phyloP scores from a whole-genome alignment of 495 filamentous ascomycete species.

The Friedmanniomyces endolithicus region DNA sequence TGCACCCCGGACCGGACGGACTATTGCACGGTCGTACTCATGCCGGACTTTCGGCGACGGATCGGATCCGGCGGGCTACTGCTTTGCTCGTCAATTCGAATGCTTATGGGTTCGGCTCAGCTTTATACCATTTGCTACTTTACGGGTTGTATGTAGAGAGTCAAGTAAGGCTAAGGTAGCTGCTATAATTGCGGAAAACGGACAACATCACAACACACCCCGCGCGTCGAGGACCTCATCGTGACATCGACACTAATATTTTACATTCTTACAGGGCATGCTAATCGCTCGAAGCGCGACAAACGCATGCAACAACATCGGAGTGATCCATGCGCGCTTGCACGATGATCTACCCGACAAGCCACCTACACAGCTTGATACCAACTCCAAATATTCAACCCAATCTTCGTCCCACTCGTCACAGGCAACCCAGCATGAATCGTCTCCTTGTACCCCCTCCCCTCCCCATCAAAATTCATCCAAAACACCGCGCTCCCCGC shows the following conservation, averaged over 20 bases:
- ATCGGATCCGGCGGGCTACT: neutral
- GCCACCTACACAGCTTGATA: conserved; percentile 23
- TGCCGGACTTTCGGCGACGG: too few relatives aligned
- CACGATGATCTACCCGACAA: too few relatives aligned
- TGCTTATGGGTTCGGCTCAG: conserved; percentile 1
- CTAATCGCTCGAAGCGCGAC: too few relatives aligned
- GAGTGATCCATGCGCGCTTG: too few relatives aligned
- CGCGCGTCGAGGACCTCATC: too few relatives aligned
- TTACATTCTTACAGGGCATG: too few relatives aligned
- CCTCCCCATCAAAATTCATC: conserved; percentile 55
- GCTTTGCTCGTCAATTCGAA: too few relatives aligned
- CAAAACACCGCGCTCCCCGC: conserved; percentile 65
- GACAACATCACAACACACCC: too few relatives aligned
- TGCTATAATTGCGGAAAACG: neutral
- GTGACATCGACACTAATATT: too few relatives aligned
- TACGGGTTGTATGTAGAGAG: neutral
- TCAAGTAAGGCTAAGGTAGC: neutral
- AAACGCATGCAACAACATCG: too few relatives aligned
- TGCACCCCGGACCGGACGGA: neutral
- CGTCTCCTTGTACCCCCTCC: conserved; percentile 49
- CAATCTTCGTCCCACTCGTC: conserved; percentile 54
- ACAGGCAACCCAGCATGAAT: conserved; percentile 64
- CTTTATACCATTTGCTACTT: conserved; percentile 4
- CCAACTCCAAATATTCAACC: conserved; percentile 69
- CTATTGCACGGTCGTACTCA: neutral